Base-by-base conservation (phyloP, 352 stramenopile genomes). In the Phytophthora tentaculata region DNA sequence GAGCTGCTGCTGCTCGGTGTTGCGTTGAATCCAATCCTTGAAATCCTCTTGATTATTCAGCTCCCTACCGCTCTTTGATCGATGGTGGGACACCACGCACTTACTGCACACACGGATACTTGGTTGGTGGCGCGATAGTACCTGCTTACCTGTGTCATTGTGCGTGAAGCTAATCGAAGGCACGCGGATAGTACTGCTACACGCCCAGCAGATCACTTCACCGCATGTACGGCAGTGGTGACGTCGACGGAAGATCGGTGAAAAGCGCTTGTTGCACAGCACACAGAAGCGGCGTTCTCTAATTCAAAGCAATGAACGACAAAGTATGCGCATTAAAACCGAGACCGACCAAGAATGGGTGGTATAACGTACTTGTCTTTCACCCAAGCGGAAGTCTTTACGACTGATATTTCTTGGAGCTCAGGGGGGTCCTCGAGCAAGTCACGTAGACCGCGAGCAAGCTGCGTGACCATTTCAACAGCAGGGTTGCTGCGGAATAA, bases 131-230 rank as follows among this genome's bases (percentile, higher is more conserved):
- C 85, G 80, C 24, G 87, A 93, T 3, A 92, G 66, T 24, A 91
- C 85, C 56, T 91, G 85, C 54, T 89, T 92, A 44, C 86, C 86
- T 29, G 83, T 85, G 47, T 92, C 86, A 55, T 90, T 93, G 62
- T 94, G 84, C 35, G 86, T 88, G 52, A 95, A 95, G 65, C 85
- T 95, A 67, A 93, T 92, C 10, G 86, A 92, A 24, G 88, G 83
- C 19, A 94, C 88, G 17, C 84, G 84, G 23, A 96, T 92, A 51
- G 88, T 94, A 55, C 82, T 90, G 61, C 86, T 95, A 64, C 88
- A 96, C 20, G 92, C 83, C 81, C 85, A 94, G 67, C 89, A 97
- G 55, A 97, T 95, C 37, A 97, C 83, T 76, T 94, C 86, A 7
- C 89, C 89, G 49, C 89, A 97, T 28, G 84, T 92, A 44, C 89